Base-by-base conservation (phyloP, 257 asterid genomes). In the Oldenlandia corymbosa region DNA sequence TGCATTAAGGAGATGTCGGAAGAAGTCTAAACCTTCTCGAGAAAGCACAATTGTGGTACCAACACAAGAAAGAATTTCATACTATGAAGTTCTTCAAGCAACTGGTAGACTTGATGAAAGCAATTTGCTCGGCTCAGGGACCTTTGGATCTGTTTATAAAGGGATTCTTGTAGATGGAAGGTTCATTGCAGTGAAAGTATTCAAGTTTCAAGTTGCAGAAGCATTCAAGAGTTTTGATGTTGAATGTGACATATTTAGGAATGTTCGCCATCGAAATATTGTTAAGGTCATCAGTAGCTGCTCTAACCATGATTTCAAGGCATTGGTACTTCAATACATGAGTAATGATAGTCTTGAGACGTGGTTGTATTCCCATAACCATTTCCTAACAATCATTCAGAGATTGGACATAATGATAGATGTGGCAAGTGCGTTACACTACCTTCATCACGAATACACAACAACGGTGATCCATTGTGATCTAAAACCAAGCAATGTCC, bases 251-350 rank as follows among this genome's bases (percentile, higher is more conserved):
- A 73, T 64, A 31, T 43, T 79, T 2, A 37, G 74, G 11, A 71
- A 58, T 31, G 53, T 79, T 58, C 76, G 84, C 39, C 84, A 79
- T 24, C 16, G 76, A 36, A 79, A 75, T 66, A 74, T 79, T 7
- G 50, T 55, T 0, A 71, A 68, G 69, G 74, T 79, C 32, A 52
- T 75, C 12, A 34, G 74, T 11, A 75, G 73, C 23, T 79, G 80
- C 68, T 66, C 80, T 24, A 79, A 68, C 16, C 68, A 28, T 6
- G 73, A 75, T 16, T 78, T 68, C 32, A 75, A 68, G 51, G 75
- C 78, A 3, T 31, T 78, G 10, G 60, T 71, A 18, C 78, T 79
- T 6, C 72, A 75, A 32, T 75, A 67, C 68, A 72, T 75, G 80
- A 73, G 73, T 10, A 75, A 68, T 21, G 78, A 78, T 13, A 75